Conservation (phyloP, 2,329 filamentous ascomycete species). For the Pseudogymnoascus sp. region DNA sequence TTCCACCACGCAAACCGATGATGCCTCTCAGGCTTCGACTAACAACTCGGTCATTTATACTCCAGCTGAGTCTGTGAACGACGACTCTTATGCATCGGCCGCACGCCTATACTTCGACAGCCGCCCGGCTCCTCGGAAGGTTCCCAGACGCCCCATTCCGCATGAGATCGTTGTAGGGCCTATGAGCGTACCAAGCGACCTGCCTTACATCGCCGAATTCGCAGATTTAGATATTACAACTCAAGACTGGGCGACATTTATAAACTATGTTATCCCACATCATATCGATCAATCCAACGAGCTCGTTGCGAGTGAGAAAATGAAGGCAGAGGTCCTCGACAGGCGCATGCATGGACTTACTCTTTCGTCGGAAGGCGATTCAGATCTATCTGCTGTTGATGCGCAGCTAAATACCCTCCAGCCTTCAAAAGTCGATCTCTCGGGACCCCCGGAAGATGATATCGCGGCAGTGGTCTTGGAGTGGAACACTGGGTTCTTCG, state of each 20-base stretch:
- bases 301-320: constrained; percentile 42
- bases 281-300: constrained; percentile 40
- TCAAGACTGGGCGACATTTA: constrained; percentile 53
- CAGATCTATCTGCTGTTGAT: constrained; percentile 32
- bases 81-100: constrained; percentile 26
- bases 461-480: constrained; percentile 40
- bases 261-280: constrained; percentile 48
- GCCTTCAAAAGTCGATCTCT: constrained; percentile 15
- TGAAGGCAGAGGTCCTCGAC: constrained; percentile 35
- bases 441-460: constrained; percentile 13
- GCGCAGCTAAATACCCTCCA: constrained; percentile 37
- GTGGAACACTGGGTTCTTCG: constrained; percentile 53
- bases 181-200: constrained; percentile 35
- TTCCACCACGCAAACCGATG: constrained; percentile 28
- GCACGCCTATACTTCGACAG: constrained; percentile 34
- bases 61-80: constrained; percentile 15
- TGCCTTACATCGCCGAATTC: constrained; percentile 33
- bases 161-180: constrained; percentile 32
- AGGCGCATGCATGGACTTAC: constrained; percentile 24
- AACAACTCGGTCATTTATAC: constrained; percentile 23
- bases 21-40: constrained; percentile 28
- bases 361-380: constrained; percentile 17
- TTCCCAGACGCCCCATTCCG: constrained; percentile 19
- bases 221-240: constrained; percentile 36
- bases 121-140: constrained; percentile 30